Evolutionary conservation across 495 filamentous ascomycete genomes (phyloP), one percentile per base, ranked within the genome.

Genomic region (Aspergillus ellipticus): DNA sequence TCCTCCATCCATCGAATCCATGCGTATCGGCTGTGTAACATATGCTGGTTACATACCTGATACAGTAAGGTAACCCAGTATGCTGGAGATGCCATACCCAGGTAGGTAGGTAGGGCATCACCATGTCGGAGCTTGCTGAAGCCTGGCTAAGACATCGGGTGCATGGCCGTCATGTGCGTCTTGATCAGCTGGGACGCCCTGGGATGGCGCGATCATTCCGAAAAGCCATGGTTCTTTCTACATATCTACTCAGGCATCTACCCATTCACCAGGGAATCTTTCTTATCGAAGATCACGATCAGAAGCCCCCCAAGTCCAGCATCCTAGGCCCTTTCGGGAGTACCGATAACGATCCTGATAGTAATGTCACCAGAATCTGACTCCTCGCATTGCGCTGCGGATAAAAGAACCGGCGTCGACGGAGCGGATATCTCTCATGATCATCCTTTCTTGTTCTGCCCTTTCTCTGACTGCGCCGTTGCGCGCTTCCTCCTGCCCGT

Each of bases 321-420:
- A 39, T 39, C 35, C 35, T 13, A 4, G 1, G 35, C 5, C 13
- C 35, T 39, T 39, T n/a, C 35, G n/a, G 35, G n/a, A 39, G n/a
- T 15, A n/a, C 11, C 11, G 35, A 39, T 39, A 39, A 13, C 35
- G n/a, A 13, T n/a, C 9, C 10, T 22, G 22, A 15, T 31, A 24
- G 46, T 39, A 21, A 51, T 49, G 42, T 33, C 24, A 42, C 24
- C 7, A 56, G 31, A 42, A 54, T 45, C 39, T 54, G 45, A 56
- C 53, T 53, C 54, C 51, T 54, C 54, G 42, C 33, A 41, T 16
- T 8, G 52, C 33, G 4, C 16, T 28, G 16, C 45, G 22, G 15
- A 48, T 16, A 21, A 21, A 24, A 19, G 20, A 21, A 24, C 43
- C 43, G 21, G 24, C 7, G 9, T 22, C 24, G 22, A 42, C 6